Percentiles rank a stretch among this genome's conserved stretches.
Evolutionary conservation across 495 filamentous ascomycete genomes (phyloP).

Genomic region (Hypoxylon crocopeplum): DNA sequence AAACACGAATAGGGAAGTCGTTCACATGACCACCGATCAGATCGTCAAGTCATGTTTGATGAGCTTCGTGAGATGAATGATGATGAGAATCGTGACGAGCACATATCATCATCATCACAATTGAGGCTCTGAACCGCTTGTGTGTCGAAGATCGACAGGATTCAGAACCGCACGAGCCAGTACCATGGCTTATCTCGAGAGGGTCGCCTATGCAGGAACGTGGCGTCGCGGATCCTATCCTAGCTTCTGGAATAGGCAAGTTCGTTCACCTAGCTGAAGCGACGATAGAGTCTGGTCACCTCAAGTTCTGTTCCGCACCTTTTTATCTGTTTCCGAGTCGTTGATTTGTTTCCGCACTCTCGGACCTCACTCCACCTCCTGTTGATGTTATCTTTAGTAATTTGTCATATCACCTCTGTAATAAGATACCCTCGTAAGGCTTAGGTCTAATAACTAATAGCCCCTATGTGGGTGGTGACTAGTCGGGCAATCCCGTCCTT

Average conservation of each 20-base stretch:
- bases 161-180: constrained; percentile 6
- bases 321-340: too few species aligned
- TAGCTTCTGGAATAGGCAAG: constrained; percentile 6
- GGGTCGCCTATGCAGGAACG: constrained; percentile 20
- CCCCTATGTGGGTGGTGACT: not conserved
- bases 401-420: not conserved
- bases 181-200: constrained; percentile 13
- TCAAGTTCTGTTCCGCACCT: not conserved
- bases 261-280: not conserved
- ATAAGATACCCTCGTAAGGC: not conserved
- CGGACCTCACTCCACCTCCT: too few species aligned
- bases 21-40: too few species aligned
- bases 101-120: too few species aligned
- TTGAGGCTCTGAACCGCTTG: constrained; percentile 16
- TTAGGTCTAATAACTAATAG: not conserved
- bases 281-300: not conserved
- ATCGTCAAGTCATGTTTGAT: too few species aligned
- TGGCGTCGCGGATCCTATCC: constrained; percentile 3
- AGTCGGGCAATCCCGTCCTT: not conserved
- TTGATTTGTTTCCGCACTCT: too few species aligned
- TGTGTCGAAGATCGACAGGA: constrained; percentile 16
- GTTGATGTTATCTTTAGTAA: not conserved
- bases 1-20: too few species aligned
- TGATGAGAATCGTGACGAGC: too few species aligned
- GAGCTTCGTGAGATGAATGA: too few species aligned